Conservation (phyloP, 2,329 filamentous ascomycete species). For the Alternaria sp. region DNA sequence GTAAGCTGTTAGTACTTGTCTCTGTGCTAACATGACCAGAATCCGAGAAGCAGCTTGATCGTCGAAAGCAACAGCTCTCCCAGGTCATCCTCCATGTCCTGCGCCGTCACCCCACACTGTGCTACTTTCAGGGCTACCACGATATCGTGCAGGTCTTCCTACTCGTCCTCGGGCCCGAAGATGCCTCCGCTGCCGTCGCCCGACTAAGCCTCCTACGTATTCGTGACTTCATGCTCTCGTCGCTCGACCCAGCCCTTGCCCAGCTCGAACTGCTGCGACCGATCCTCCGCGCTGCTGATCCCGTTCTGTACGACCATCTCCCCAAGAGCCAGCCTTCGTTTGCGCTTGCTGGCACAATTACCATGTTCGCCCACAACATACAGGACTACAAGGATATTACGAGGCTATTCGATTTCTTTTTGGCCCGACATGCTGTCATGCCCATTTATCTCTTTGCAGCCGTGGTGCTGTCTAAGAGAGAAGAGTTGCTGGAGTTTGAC, state of each 20-base stretch:
- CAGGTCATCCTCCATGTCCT: conserved; percentile 82
- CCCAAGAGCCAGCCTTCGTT: conserved; percentile 85
- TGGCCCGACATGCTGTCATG: conserved; percentile 87
- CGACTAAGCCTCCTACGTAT: conserved; percentile 91
- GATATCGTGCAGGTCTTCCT: conserved; percentile 97
- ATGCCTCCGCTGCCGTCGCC: conserved; percentile 71
- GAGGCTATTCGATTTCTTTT: conserved; percentile 88
- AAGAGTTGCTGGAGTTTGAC: conserved; percentile 85
- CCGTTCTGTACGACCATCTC: conserved; percentile 76
- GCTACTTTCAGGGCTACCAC: conserved; percentile 98
- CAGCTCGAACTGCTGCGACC: conserved; percentile 89
- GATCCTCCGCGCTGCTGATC: conserved; percentile 77
- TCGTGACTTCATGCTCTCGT: conserved; percentile 96
- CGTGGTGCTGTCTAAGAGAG: conserved; percentile 75
- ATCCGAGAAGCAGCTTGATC: conserved; percentile 71
- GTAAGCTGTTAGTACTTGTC: background rate
- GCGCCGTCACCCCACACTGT: conserved; percentile 80
- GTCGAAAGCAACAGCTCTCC: conserved; percentile 78
- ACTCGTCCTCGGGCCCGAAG: conserved; percentile 74
- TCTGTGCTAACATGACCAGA: conserved; percentile 62
- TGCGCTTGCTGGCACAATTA: conserved; percentile 89
- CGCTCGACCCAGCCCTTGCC: conserved; percentile 77
- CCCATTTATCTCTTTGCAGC: conserved; percentile 89
- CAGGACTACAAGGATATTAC: conserved; percentile 88
- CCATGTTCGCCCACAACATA: conserved; percentile 96